Evolutionary conservation across 352 stramenopile genomes (phyloP).

Genomic region (Phytopythium aichiense): DNA sequence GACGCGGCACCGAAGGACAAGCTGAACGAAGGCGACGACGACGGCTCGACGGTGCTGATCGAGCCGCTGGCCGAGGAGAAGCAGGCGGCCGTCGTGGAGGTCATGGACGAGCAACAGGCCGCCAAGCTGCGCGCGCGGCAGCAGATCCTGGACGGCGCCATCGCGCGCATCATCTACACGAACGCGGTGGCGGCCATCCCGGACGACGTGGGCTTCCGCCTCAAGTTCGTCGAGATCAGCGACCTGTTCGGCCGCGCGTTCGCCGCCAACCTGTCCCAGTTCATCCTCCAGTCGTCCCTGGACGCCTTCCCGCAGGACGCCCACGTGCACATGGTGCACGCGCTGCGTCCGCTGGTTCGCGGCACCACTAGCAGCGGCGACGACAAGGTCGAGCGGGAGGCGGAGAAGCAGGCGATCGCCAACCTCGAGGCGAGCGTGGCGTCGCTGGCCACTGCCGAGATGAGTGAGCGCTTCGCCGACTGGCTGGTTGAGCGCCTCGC

Average conservation of each 20-base stretch:
- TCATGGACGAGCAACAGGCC: constrained; percentile 26
- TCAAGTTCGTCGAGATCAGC: constrained; percentile 73
- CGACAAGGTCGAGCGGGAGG: constrained; percentile 18
- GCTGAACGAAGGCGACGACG: constrained; percentile 15
- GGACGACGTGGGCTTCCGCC: constrained; percentile 60
- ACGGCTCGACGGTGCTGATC: constrained; percentile 41
- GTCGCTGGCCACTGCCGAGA: constrained; percentile 35
- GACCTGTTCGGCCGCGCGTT: constrained; percentile 66
- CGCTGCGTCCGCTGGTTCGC: constrained; percentile 41
- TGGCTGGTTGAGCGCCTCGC: constrained; percentile 60
- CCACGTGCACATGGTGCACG: constrained; percentile 46
- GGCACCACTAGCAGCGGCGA: not conserved
- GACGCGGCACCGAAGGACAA: constrained; percentile 12
- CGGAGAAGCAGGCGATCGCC: constrained; percentile 41
- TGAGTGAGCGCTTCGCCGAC: constrained; percentile 61
- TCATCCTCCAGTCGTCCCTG: constrained; percentile 60
- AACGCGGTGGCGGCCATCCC: constrained; percentile 65
- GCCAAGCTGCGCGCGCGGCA: constrained; percentile 61
- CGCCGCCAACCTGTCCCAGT: constrained; percentile 59
- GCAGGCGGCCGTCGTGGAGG: constrained; percentile 21
- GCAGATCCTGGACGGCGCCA: constrained; percentile 74
- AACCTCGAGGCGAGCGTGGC: constrained; percentile 60
- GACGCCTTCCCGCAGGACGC: constrained; percentile 55
- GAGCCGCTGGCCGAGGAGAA: constrained; percentile 60
- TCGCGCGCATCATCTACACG: constrained; percentile 78